A percentile compares a stretch with the other conserved stretches of the same genome.
Conservation (phyloP, 164 flowering plant genomes). For the Vitis cinerea region DNA sequence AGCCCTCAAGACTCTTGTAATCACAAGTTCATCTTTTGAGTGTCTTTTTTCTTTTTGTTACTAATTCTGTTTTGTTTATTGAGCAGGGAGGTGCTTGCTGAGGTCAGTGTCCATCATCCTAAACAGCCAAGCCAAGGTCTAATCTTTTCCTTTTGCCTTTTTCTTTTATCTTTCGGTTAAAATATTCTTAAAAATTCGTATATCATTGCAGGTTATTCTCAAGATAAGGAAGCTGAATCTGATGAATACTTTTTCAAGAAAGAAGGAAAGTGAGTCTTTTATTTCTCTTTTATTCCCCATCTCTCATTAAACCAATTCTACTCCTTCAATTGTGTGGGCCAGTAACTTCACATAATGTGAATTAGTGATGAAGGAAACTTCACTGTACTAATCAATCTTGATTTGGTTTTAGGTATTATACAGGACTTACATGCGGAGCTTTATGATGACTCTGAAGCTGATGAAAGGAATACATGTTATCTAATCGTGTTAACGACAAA, state of each 20-base stretch:
- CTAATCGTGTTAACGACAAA: constrained; percentile 61
- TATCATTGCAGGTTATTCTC: constrained; percentile 55
- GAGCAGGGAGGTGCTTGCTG: constrained; percentile 53
- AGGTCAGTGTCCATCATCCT: constrained; percentile 59
- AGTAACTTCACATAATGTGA: no score
- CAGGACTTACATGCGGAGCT: constrained; percentile 60
- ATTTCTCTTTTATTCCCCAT: background rate
- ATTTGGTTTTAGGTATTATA: constrained; percentile 46
- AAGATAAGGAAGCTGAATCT: constrained; percentile 49
- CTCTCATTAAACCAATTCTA: background rate
- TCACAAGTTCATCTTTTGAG: background rate
- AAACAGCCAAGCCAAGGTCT: constrained; percentile 65
- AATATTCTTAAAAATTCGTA: no score
- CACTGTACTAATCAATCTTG: background rate
- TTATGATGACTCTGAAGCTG: constrained; percentile 48
- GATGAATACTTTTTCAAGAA: constrained; percentile 45
- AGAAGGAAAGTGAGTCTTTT: constrained; percentile 56
- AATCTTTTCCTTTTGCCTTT: background rate
- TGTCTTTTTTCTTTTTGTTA: background rate
- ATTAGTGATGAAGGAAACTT: background rate
- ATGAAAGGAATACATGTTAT: constrained; percentile 47
- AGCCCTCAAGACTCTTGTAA: no score
- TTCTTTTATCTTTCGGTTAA: background rate
- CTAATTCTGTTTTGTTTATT: constrained; percentile 1
- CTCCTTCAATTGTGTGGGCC: no score